Percentiles rank a stretch among this genome's conserved stretches.
phyloP scores from a whole-genome alignment of 106 monocot species.

The Narthecium ossifragum region DNA sequence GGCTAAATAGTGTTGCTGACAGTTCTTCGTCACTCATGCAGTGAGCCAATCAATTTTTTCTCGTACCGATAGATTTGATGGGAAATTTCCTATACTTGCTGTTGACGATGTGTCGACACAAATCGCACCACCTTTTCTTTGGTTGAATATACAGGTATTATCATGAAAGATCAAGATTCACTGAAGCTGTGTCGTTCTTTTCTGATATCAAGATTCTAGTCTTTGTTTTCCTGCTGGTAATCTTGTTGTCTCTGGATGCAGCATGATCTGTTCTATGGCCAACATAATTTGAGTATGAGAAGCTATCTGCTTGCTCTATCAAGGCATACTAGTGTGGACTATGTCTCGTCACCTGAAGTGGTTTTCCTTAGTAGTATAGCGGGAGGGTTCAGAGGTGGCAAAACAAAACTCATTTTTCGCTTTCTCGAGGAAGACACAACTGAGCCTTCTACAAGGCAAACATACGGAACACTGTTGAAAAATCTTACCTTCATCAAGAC shows the following conservation, averaged over 20 bases:
- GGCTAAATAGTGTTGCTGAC: too few relatives aligned
- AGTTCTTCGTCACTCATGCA: conserved; percentile 6
- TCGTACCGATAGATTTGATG: conserved; percentile 39
- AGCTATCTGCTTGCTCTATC: conserved; percentile 41
- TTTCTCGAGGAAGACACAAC: conserved; percentile 35
- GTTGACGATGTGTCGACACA: conserved; percentile 35
- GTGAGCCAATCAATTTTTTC: conserved; percentile 35
- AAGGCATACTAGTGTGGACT: conserved; percentile 30
- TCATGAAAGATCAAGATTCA: background rate
- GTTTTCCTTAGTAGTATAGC: conserved; percentile 41
- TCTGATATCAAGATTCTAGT: background rate
- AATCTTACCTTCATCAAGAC: conserved; percentile 76
- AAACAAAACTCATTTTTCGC: conserved; percentile 63
- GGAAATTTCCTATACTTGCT: conserved; percentile 21
- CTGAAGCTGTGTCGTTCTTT: too few relatives aligned
- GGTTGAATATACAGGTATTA: conserved; percentile 75
- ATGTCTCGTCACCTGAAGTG: conserved; percentile 83
- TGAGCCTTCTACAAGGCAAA: conserved; percentile 65
- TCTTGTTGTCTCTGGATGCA: conserved; percentile 20
- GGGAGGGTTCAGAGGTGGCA: conserved; percentile 23
- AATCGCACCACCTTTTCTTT: conserved; percentile 36
- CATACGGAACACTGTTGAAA: conserved; percentile 58
- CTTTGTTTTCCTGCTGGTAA: background rate
- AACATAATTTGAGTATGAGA: conserved; percentile 80
- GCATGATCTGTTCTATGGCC: conserved; percentile 79